Percentiles rank a stretch among this genome's conserved stretches.
phyloP scores from a whole-genome alignment of 1,139 yeast genomes.

The Pichia sp. region DNA sequence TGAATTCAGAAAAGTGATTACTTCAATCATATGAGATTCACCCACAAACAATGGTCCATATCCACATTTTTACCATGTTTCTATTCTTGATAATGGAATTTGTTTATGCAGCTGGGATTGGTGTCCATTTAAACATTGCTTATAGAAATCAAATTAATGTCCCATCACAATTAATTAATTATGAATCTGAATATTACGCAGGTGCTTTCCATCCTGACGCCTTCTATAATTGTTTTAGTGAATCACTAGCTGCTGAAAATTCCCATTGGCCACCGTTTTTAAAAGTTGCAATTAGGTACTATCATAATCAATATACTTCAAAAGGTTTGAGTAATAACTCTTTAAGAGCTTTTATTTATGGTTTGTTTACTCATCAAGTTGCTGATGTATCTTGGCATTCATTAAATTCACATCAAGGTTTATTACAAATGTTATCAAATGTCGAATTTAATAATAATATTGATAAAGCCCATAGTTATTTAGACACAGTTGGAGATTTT shows the following conservation, averaged over 20 bases:
- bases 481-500: conserved; percentile 58
- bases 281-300: conserved; percentile 36
- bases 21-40: neutral
- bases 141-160: conserved; percentile 30
- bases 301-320: conserved; percentile 30
- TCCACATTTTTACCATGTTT: neutral
- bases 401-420: conserved; percentile 44
- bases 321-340: conserved; percentile 17
- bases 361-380: conserved; percentile 50
- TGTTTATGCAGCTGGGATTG: conserved; percentile 23
- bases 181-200: conserved; percentile 29
- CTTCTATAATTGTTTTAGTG: conserved; percentile 47
- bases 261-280: conserved; percentile 64
- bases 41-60: neutral
- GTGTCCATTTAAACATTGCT: conserved; percentile 38
- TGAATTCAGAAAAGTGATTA: neutral
- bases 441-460: conserved; percentile 47
- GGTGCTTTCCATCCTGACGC: conserved; percentile 64
- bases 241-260: conserved; percentile 47
- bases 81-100: conserved; percentile 9
- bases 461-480: conserved; percentile 40
- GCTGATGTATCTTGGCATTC: conserved; percentile 63
- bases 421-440: conserved; percentile 36
- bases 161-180: conserved; percentile 27
- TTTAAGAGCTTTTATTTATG: conserved; percentile 47